These are phyloP conservation scores for Aspergillus ostianus DNA, from an alignment of 495 filamentous ascomycete genomes.

Conservation along the genomic window DNA sequence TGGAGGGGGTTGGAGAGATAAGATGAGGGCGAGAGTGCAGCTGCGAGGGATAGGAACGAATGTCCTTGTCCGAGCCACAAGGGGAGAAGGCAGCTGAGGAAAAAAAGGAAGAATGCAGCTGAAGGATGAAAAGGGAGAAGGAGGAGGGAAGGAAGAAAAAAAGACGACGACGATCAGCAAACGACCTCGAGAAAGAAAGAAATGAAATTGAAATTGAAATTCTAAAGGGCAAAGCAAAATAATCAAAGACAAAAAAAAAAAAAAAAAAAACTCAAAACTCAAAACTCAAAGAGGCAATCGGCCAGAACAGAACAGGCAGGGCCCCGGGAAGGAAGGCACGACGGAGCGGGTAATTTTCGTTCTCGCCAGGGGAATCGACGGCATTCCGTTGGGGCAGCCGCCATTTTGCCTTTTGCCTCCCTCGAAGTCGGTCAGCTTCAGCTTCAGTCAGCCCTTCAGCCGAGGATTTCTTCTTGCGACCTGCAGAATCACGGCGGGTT, in stretches of 20 bases:
- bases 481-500: not conserved
- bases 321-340: not conserved
- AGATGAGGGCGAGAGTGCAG: not conserved
- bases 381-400: not conserved
- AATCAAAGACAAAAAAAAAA: slow-evolving; percentile 12
- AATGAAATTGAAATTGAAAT: slow-evolving; percentile 1
- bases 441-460: too few species aligned
- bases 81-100: slow-evolving; percentile 6
- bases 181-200: slow-evolving; percentile 1
- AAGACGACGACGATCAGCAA: slow-evolving; percentile 9
- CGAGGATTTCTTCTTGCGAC: too few species aligned
- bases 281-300: slow-evolving; percentile 2
- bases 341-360: not conserved
- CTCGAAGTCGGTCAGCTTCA: too few species aligned
- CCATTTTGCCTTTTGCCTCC: too few species aligned
- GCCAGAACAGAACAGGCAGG: too few species aligned
- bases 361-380: not conserved
- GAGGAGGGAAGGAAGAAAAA: not conserved
- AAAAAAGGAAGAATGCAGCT: slow-evolving; percentile 16
- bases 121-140: not conserved
- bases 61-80: slow-evolving; percentile 9
- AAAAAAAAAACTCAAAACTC: slow-evolving; percentile 10
- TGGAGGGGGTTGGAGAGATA: slow-evolving; percentile 1
- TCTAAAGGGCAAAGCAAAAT: slow-evolving; percentile 14
- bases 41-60: slow-evolving; percentile 5